A percentile compares a stretch with the other conserved stretches of the same genome.
Conservation (phyloP, 2,329 filamentous ascomycete genomes). For the Exophiala xenobiotica region DNA sequence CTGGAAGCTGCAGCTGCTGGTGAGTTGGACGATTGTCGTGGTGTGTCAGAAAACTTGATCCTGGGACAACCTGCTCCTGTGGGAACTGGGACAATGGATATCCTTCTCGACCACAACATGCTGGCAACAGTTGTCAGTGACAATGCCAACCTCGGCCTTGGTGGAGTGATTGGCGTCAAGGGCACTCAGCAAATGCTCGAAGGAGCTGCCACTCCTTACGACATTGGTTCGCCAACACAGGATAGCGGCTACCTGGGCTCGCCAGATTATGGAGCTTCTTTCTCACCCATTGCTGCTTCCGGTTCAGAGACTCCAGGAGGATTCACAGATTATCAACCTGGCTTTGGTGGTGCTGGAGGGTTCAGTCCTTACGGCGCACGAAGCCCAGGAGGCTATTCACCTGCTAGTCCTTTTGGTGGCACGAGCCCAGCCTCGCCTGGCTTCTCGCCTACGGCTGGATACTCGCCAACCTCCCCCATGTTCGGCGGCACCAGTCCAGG, state of each 20-base stretch:
- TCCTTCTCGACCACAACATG: slow-evolving; percentile 92
- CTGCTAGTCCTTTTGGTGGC: slow-evolving; percentile 72
- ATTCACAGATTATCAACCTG: slow-evolving; percentile 67
- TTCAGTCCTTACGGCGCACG: slow-evolving; percentile 68
- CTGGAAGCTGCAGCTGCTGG: slow-evolving; percentile 92
- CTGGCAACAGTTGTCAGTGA: slow-evolving; percentile 91
- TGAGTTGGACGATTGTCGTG: slow-evolving; percentile 94
- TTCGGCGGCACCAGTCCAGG: slow-evolving; percentile 57
- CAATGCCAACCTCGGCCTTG: slow-evolving; percentile 80
- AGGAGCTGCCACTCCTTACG: slow-evolving; percentile 92
- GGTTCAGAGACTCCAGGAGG: slow-evolving; percentile 60
- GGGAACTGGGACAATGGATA: slow-evolving; percentile 93
- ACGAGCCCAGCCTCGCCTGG: slow-evolving; percentile 67
- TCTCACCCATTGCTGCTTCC: slow-evolving; percentile 73
- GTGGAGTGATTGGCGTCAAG: slow-evolving; percentile 76
- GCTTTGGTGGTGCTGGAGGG: slow-evolving; percentile 58
- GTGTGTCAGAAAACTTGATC: slow-evolving; percentile 98
- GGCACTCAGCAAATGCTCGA: slow-evolving; percentile 44
- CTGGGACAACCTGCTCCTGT: slow-evolving; percentile 95
- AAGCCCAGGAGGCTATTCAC: slow-evolving; percentile 64
- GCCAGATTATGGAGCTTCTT: slow-evolving; percentile 59
- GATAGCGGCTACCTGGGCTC: slow-evolving; percentile 64
- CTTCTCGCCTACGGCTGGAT: slow-evolving; percentile 62
- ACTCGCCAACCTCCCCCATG: slow-evolving; percentile 75
- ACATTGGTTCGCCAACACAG: slow-evolving; percentile 64